phyloP scores from a whole-genome alignment of 805 yeast species.

The Candida orba region DNA sequence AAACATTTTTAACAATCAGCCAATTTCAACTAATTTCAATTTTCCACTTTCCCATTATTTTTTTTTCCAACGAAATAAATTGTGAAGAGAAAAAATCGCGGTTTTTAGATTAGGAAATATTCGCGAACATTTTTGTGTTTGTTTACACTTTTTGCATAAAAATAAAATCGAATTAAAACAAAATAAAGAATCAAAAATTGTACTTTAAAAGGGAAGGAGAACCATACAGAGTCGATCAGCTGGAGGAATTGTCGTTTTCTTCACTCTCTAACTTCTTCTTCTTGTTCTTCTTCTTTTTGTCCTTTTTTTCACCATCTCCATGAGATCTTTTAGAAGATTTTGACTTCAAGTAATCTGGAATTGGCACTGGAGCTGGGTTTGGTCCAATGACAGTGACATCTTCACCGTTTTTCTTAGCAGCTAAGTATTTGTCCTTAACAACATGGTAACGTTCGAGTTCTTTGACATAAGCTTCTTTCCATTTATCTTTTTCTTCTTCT shows the following conservation, averaged over 20 bases:
- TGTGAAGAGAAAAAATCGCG: not conserved
- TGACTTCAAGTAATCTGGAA: conserved; percentile 27
- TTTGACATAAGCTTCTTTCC: conserved; percentile 51
- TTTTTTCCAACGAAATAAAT: conserved; percentile 2
- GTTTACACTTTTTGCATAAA: not conserved
- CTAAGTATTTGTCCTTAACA: conserved; percentile 39
- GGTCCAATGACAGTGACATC: conserved; percentile 22
- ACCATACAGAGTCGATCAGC: not conserved
- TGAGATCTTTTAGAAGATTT: conserved; percentile 31
- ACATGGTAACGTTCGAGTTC: conserved; percentile 39
- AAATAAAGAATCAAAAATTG: no score
- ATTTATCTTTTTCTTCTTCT: conserved; percentile 61
- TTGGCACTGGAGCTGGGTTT: conserved; percentile 34
- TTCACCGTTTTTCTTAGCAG: conserved; percentile 35
- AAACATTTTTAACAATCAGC: not conserved
- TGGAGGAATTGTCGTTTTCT: no score
- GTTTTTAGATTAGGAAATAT: not conserved
- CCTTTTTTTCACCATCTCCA: conserved; percentile 32
- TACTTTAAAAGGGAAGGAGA: not conserved
- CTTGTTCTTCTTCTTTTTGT: conserved; percentile 44
- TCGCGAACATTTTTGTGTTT: no score
- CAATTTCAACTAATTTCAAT: no score
- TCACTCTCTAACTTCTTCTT: conserved; percentile 36
- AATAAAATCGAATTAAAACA: no score
- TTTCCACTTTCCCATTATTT: no score